These are phyloP conservation scores for Amanita brunnescens DNA, from an alignment of 768 basidiomycete species.

Conservation along the genomic window DNA sequence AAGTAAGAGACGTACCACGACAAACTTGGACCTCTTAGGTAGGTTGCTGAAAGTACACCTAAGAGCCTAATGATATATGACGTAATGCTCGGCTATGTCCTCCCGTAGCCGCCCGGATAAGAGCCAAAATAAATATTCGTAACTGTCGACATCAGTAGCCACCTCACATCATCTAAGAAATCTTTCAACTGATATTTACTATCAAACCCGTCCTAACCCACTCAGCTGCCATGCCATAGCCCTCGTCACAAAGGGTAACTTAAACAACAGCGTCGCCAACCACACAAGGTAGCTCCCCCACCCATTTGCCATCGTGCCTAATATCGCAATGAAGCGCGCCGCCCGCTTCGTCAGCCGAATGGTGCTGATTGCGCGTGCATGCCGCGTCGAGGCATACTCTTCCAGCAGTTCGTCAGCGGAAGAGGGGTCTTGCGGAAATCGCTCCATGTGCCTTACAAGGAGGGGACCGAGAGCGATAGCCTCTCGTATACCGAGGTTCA, in stretches of 20 bases:
- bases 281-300: neutral
- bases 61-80: too few species aligned
- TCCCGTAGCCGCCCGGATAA: too few species aligned
- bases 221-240: slow-evolving; percentile 18
- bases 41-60: too few species aligned
- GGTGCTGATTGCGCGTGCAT: slow-evolving; percentile 27
- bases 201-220: slow-evolving; percentile 15
- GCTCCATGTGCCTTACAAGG: slow-evolving; percentile 24
- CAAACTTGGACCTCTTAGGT: too few species aligned
- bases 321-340: slow-evolving; percentile 10
- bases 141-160: too few species aligned
- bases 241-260: slow-evolving; percentile 11
- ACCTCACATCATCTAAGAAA: too few species aligned
- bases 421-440: slow-evolving; percentile 9
- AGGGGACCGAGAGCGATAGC: slow-evolving; percentile 36
- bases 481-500: slow-evolving; percentile 51
- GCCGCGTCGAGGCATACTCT: slow-evolving; percentile 27
- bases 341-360: slow-evolving; percentile 30
- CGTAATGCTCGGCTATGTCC: too few species aligned
- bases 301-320: neutral
- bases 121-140: too few species aligned
- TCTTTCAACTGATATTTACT: too few species aligned
- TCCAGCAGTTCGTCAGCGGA: slow-evolving; percentile 23
- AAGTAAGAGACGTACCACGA: too few species aligned
- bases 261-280: neutral